Base-by-base conservation (phyloP, 2,329 filamentous ascomycete genomes). In the Gyromitra esculenta region DNA sequence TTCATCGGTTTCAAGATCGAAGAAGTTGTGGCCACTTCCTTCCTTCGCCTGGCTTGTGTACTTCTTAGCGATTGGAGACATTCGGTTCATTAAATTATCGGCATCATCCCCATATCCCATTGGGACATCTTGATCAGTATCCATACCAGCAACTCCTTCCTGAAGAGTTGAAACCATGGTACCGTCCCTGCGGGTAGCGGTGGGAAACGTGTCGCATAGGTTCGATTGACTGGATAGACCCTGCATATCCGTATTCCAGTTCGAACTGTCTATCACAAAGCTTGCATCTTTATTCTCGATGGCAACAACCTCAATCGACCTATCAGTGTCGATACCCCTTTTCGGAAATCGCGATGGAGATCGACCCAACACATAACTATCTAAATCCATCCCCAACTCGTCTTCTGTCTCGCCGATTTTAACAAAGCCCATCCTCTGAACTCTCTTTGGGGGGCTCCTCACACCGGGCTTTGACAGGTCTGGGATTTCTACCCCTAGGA, bases 311-410 rank as follows among this genome's bases (percentile, higher is more conserved):
- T 21, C 7, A 11, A 37, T 35, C 9, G 39, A 11, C 8, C 25
- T 50, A 11, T 37, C 35, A 69, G 11, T 31, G 18, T 43, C 39
- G 0, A 18, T n/a, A 21, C 35, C 39, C 50, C 59, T 59, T 57
- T 70, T 70, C 21, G 68, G 39, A 15, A 41, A 18, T 1, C 70
- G 64, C 1, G 71, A 43, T 52, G 71, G 59, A 15, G 59, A 69
- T 18, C 71, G 64, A 8, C 75, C 62, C 15, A 77, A 39, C 41
- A 69, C 31, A 11, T 75, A 65, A 45, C 57, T 48, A 11, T 77
- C 75, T 35, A 70, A 59, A 52, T 77, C 41, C 71, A 77, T 77
- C 39, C 59, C 75, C 25, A 77, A 54, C 11, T 77, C 75, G 43
- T 77, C 75, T 39, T 69, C 70, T 5, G 59, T 56, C 59, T 48